phyloP scores from a whole-genome alignment of 805 yeast species.

The Ogataea sp. region DNA sequence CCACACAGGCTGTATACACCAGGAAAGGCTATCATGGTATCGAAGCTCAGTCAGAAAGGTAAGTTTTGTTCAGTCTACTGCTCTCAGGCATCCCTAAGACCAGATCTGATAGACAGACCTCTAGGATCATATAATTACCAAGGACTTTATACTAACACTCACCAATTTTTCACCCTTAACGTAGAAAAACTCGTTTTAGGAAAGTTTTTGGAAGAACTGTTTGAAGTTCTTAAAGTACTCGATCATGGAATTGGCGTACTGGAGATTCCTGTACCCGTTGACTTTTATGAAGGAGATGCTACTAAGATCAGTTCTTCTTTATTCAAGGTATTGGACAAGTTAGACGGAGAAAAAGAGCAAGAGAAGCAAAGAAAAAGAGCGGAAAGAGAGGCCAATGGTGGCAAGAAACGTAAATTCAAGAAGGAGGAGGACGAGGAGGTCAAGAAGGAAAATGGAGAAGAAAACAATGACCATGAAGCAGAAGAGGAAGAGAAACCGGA shows the following conservation, averaged over 20 bases:
- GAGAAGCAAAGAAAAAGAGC: constrained; percentile 1
- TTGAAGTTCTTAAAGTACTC: constrained; percentile 12
- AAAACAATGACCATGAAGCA: constrained; percentile 2
- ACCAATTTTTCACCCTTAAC: neutral
- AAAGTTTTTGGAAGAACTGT: constrained; percentile 13
- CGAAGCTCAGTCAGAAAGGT: neutral
- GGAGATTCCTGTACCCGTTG: constrained; percentile 28
- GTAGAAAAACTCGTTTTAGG: neutral
- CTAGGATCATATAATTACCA: too few species aligned
- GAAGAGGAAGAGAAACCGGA: constrained; percentile 1
- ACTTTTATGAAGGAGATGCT: constrained; percentile 39
- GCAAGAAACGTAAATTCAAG: neutral
- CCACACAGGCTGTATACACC: too few species aligned
- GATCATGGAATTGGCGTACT: constrained; percentile 15
- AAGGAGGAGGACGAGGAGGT: constrained; percentile 10
- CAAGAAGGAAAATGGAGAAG: neutral
- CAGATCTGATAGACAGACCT: too few species aligned
- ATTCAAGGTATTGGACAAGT: constrained; percentile 25
- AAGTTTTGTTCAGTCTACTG: neutral
- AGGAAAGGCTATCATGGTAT: neutral
- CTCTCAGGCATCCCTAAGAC: neutral
- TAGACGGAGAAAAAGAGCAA: constrained; percentile 15
- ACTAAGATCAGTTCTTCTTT: constrained; percentile 35
- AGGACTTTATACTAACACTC: too few species aligned
- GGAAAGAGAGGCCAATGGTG: neutral